These are phyloP conservation scores for Talaromyces sp. DNA, from an alignment of 2,329 filamentous ascomycete species.

Conservation along the genomic window DNA sequence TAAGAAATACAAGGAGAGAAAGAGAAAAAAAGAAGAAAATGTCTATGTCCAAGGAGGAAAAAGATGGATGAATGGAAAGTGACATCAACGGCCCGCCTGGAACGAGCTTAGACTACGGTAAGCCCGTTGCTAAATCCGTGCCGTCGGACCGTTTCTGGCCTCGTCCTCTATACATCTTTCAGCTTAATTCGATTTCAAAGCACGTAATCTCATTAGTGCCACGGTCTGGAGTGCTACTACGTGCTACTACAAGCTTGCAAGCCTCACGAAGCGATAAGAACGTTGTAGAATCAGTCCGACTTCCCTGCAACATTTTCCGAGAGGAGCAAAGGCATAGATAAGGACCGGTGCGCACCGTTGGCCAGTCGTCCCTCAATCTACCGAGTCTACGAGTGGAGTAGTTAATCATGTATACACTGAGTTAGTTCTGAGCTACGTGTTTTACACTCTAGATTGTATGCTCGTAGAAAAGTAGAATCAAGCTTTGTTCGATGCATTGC, in stretches of 20 bases:
- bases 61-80: not conserved
- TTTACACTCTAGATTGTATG: not conserved
- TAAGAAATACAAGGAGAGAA: not conserved
- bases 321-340: not conserved
- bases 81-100: constrained; percentile 6
- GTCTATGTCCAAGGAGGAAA: not conserved
- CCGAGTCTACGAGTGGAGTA: too few relatives aligned
- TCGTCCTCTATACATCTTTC: not conserved
- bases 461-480: not conserved
- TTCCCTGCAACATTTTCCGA: not conserved
- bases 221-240: not conserved
- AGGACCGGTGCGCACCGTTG: not conserved
- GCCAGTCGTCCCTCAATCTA: not conserved
- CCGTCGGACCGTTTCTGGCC: not conserved
- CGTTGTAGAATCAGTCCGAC: not conserved
- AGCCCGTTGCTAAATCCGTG: not conserved
- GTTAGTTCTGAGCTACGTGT: not conserved
- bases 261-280: not conserved
- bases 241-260: not conserved
- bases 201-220: not conserved
- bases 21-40: not conserved
- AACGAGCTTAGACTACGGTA: not conserved
- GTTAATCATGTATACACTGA: not conserved
- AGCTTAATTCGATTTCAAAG: not conserved
- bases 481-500: not conserved